Evolutionary conservation across 1,139 yeast species (phyloP).

Genomic region (Protomyces gravidus): DNA sequence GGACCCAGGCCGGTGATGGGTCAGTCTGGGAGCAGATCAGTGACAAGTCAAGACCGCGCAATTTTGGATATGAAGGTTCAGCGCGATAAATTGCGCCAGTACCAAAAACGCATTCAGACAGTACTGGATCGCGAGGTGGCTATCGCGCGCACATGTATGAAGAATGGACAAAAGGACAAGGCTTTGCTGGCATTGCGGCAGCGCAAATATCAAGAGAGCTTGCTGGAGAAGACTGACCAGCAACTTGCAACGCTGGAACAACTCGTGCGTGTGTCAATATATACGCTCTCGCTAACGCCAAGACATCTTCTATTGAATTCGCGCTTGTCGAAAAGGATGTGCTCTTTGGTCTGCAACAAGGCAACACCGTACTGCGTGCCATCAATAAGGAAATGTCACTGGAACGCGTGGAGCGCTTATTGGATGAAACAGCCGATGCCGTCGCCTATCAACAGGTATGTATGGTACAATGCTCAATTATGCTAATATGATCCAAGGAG

Average conservation of each 20-base stretch:
- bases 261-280: constrained; percentile 38
- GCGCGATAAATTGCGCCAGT: constrained; percentile 74
- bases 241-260: constrained; percentile 75
- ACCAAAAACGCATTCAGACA: constrained; percentile 57
- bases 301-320: constrained; percentile 62
- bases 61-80: constrained; percentile 80
- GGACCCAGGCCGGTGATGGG: no score
- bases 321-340: constrained; percentile 85
- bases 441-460: constrained; percentile 62
- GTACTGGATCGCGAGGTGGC: constrained; percentile 57
- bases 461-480: not conserved
- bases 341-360: constrained; percentile 69
- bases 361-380: constrained; percentile 67
- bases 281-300: not conserved
- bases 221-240: constrained; percentile 63
- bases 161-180: constrained; percentile 51
- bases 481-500: constrained; percentile 39
- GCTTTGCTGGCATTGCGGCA: constrained; percentile 71
- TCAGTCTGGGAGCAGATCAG: constrained; percentile 34
- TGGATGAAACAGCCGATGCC: constrained; percentile 85
- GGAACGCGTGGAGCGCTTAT: constrained; percentile 70
- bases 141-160: constrained; percentile 56
- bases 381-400: constrained; percentile 73
- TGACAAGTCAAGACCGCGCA: constrained; percentile 80
- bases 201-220: constrained; percentile 73